phyloP scores from a whole-genome alignment of 2,329 filamentous ascomycete genomes.

The Didymella keratinophila region DNA sequence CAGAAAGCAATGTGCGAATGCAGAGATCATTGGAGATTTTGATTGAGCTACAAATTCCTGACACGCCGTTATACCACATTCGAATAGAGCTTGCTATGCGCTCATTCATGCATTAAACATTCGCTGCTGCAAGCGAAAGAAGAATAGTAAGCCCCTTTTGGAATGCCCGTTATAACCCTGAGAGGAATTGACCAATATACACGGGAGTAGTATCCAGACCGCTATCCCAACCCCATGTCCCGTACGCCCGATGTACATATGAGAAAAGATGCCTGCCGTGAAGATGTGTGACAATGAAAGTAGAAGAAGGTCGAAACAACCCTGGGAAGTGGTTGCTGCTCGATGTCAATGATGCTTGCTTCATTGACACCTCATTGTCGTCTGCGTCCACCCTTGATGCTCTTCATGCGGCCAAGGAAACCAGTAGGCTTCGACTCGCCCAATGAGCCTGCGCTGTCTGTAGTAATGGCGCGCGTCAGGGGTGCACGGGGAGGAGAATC shows the following conservation, averaged over 20 bases:
- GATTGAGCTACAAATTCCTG: conserved; percentile 24
- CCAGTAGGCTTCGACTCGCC: conserved; percentile 40
- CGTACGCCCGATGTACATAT: conserved; percentile 28
- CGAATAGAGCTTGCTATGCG: conserved; percentile 13
- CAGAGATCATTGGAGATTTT: conserved; percentile 2
- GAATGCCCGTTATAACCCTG: conserved; percentile 13
- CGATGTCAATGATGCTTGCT: not conserved
- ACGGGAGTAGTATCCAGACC: conserved; percentile 39
- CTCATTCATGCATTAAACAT: conserved; percentile 22
- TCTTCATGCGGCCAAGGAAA: conserved; percentile 50
- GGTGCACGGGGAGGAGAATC: conserved; percentile 44
- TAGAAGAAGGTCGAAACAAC: conserved; percentile 19
- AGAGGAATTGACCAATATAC: conserved; percentile 28
- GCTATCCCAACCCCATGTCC: conserved; percentile 22
- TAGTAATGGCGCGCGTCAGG: conserved; percentile 43
- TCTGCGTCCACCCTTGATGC: conserved; percentile 48
- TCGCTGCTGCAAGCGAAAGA: conserved; percentile 15
- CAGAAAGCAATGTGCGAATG: not conserved
- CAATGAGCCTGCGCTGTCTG: conserved; percentile 42
- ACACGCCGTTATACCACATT: conserved; percentile 14
- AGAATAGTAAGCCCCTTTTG: conserved; percentile 15
- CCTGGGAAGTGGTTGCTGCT: conserved; percentile 6
- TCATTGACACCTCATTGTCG: conserved; percentile 35
- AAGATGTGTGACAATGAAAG: conserved; percentile 30
- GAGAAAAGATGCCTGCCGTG: conserved; percentile 23